phyloP scores from a whole-genome alignment of 208 protist species.

The Trypanosoma rangeli region DNA sequence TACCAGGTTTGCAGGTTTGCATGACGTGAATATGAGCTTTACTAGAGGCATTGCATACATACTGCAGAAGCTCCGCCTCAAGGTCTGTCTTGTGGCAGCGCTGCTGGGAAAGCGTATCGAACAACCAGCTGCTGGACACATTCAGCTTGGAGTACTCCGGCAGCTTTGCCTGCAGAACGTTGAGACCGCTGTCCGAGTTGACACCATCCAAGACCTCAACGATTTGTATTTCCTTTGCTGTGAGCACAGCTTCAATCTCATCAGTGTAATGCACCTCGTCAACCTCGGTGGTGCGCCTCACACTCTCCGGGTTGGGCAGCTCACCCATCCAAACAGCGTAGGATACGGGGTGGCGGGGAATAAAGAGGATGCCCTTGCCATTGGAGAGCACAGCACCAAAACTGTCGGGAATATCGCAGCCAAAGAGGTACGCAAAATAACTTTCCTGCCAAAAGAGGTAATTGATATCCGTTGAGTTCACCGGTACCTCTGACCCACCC shows the following conservation, averaged over 20 bases:
- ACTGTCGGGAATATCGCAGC: constrained; percentile 81
- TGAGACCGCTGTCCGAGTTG: constrained; percentile 82
- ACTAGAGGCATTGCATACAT: constrained; percentile 85
- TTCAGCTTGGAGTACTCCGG: constrained; percentile 33
- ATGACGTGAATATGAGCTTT: constrained; percentile 91
- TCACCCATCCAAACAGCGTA: constrained; percentile 92
- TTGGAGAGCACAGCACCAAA: constrained; percentile 70
- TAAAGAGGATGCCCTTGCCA: constrained; percentile 81
- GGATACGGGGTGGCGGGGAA: constrained; percentile 76
- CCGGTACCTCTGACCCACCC: constrained; percentile 76
- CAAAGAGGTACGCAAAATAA: constrained; percentile 95
- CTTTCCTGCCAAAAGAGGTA: constrained; percentile 93
- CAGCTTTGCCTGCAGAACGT: constrained; percentile 54
- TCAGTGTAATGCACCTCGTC: constrained; percentile 88
- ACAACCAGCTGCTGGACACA: constrained; percentile 48
- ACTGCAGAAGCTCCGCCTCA: constrained; percentile 93
- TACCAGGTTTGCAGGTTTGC: constrained; percentile 85
- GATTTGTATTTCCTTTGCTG: constrained; percentile 43
- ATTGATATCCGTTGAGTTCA: constrained; percentile 89
- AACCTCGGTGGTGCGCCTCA: constrained; percentile 55
- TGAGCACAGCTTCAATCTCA: constrained; percentile 65
- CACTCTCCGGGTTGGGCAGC: constrained; percentile 66
- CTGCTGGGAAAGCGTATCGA: constrained; percentile 56
- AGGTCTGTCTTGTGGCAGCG: constrained; percentile 86
- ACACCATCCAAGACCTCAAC: constrained; percentile 75